Percentiles rank a stretch among this genome's conserved stretches.
Evolutionary conservation across 306 rosid species (phyloP).

Genomic region (Cicer cuneatum): DNA sequence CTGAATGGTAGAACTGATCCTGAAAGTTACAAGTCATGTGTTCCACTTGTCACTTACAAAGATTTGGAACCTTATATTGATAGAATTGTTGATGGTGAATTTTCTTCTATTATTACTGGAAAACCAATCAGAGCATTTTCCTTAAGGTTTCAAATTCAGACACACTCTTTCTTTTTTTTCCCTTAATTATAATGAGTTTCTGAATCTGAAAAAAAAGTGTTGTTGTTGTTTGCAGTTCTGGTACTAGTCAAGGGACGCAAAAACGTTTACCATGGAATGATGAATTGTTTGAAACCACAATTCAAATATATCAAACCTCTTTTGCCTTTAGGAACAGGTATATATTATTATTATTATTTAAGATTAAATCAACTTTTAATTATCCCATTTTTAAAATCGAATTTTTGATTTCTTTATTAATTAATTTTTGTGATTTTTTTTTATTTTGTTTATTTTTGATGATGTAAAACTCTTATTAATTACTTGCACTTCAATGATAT

Average conservation of each 20-base stretch:
- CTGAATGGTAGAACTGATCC: constrained; percentile 82
- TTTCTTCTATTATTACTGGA: constrained; percentile 75
- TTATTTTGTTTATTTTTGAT: too few species aligned
- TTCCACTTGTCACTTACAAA: constrained; percentile 74
- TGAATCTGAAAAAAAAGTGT: neutral
- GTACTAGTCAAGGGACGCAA: constrained; percentile 90
- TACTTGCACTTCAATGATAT: too few species aligned
- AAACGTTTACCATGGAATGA: constrained; percentile 89
- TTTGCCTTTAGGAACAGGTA: constrained; percentile 88
- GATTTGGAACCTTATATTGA: constrained; percentile 74
- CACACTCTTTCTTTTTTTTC: neutral
- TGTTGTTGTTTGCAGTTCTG: constrained; percentile 71
- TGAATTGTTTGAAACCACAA: constrained; percentile 74
- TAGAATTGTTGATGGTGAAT: constrained; percentile 74
- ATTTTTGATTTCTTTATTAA: too few species aligned
- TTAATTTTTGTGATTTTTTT: too few species aligned
- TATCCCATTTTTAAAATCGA: too few species aligned
- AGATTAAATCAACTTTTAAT: neutral
- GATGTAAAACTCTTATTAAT: too few species aligned
- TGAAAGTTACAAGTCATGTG: constrained; percentile 65
- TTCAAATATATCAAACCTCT: constrained; percentile 78
- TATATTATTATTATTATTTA: neutral
- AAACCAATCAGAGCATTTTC: constrained; percentile 83
- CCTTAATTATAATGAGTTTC: neutral
- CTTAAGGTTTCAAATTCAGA: constrained; percentile 54